Base-by-base conservation (phyloP, 192 early-diverging fungal species). In the Coemansia sp. region DNA sequence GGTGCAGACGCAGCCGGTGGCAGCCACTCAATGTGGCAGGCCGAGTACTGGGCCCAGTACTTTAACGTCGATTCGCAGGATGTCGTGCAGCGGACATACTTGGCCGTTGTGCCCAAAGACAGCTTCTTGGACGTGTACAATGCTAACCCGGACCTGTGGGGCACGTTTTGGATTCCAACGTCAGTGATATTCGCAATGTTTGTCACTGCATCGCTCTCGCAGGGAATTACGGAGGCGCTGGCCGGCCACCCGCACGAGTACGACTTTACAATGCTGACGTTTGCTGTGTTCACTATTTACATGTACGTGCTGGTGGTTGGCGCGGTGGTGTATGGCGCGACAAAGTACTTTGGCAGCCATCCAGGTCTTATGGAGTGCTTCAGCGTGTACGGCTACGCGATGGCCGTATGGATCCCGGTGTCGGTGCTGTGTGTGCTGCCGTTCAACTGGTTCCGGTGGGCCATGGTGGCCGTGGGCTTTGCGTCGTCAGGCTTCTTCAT, bases 101-200 rank as follows among this genome's bases (percentile, higher is more conserved):
- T 87, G 60, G 87, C 86, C 14, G 71, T 92, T 42, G 81, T 86
- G 24, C 90, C 92, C 20, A 86, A 85, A 61, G 88, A 86, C 60
- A 84, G 85, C 70, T 98, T 97, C 74, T 70, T 89, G 40, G 90
- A 93, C 18, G 85, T 88, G 4, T 81, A 98, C 60, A 81, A 85
- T 26, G 66, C 79, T 12, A 94, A 95, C 64, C 96, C 95, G 0
- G 97, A 99, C 75, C 84, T 99, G 40, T 99, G 95, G 82, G 97
- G 97, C 17, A 96, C 97, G 0, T 96, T 98, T 73, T 99, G 97
- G 97, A 93, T 99, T 48, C 79, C 95, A 8, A 98, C 95, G 0
- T 96, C 95, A 2, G 93, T 96, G n/a, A 89, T 99, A 23, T 96
- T 99, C 58, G 64, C 85, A n/a, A 85, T 98, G 40, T 99, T 97